A percentile compares a stretch with the other conserved stretches of the same genome.
Evolutionary conservation across 331 rosid genomes (phyloP).

Genomic region (Malus hybrid): DNA sequence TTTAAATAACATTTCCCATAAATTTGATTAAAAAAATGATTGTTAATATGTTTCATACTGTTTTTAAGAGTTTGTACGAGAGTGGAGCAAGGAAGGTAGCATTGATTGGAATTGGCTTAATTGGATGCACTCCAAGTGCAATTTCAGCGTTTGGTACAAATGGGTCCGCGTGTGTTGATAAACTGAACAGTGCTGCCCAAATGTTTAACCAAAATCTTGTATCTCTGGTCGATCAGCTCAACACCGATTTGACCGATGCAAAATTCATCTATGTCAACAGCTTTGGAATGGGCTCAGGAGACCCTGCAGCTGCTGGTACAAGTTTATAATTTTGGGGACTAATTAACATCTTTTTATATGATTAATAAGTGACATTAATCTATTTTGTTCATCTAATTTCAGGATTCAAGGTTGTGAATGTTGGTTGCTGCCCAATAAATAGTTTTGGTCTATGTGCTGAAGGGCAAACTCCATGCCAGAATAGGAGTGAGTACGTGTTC

Average conservation of each 20-base stretch:
- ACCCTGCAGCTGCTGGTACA: constrained; percentile 12
- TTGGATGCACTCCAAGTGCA: constrained; percentile 52
- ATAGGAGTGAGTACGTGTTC: constrained; percentile 22
- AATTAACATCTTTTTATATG: background rate
- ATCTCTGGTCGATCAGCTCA: constrained; percentile 28
- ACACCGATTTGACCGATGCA: constrained; percentile 18
- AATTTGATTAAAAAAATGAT: background rate
- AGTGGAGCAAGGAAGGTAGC: constrained; percentile 62
- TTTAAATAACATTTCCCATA: too few relatives aligned
- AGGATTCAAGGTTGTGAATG: constrained; percentile 13
- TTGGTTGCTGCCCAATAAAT: constrained; percentile 28
- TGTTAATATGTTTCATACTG: background rate
- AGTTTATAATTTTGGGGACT: background rate
- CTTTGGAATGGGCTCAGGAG: constrained; percentile 1
- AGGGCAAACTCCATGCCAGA: constrained; percentile 18
- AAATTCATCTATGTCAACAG: constrained; percentile 29
- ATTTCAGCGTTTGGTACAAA: background rate
- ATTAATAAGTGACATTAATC: background rate
- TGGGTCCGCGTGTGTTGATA: constrained; percentile 29
- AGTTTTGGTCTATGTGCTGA: constrained; percentile 27
- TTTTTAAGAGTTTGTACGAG: constrained; percentile 25
- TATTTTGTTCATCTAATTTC: background rate
- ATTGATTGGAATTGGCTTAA: constrained; percentile 21
- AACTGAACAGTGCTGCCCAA: constrained; percentile 19
- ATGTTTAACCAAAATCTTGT: constrained; percentile 32